Base-by-base conservation (phyloP, 805 yeast genomes). In the Saccharomycopsis microspora region DNA sequence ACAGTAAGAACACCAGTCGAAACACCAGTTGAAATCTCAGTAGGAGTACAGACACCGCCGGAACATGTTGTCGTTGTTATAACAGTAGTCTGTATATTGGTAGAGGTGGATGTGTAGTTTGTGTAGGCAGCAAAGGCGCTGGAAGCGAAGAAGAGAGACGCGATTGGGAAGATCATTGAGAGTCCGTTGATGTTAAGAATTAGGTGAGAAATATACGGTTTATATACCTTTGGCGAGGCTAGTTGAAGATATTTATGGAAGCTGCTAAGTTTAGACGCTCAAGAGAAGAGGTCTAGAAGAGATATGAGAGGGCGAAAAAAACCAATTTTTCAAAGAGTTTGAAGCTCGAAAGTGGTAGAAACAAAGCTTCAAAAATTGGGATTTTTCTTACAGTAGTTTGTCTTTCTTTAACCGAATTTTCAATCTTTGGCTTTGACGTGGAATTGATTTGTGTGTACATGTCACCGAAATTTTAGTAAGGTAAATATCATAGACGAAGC, bases 41-140 rank as follows among this genome's bases (percentile, higher is more conserved):
- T 35, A 32, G 41, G 47, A 32, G 53, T 19, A 49, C 63, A 59
- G 7, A 29, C 46, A 44, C 54, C 39, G 11, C 54, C 43, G 28
- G 51, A 40, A 50, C 62, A 59, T 37, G 60, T 53, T 19, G 61
- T 58, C 41, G 55, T 38, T 27, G 61, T 56, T 37, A 65, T 48
- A 41, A 62, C 54, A 39, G 64, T 63, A 49, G 68, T 61, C 28
- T 44, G 41, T 4, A 46, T 34, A 11, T 43, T 41, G 49, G 36
- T 32, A 30, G 40, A 44, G 39, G 39, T 40, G 36, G 45, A 32
- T 42, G 51, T 48, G 48, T 39, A 19, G 38, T 49, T 41, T 40
- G 44, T 39, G 50, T 43, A 39, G 46, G 19, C 19, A 43, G 53
- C 45, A 39, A 42, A 38, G 38, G 45, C 50, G 38, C 37, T 27